Conservation (phyloP, 2,329 filamentous ascomycete species). For the Cordyceps javanica region DNA sequence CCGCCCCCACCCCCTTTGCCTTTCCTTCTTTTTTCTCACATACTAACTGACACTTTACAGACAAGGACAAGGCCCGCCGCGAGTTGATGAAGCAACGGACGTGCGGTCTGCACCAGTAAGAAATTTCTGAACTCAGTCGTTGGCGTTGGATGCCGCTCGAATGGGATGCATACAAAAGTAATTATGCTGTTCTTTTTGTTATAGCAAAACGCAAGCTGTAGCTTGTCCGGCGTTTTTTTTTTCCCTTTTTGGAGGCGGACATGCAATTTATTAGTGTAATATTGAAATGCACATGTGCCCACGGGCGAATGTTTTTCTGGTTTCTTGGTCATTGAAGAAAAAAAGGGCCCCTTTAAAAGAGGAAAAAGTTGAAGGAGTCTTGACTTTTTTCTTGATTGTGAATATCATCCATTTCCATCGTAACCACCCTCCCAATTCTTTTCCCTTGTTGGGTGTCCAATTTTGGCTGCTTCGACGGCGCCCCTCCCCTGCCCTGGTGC, state of each 20-base stretch:
- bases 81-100: slow-evolving; percentile 62
- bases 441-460: no score
- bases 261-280: background rate
- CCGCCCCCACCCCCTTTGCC: no score
- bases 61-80: slow-evolving; percentile 61
- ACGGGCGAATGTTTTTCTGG: background rate
- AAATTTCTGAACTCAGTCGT: no score
- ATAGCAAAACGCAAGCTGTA: background rate
- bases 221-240: slow-evolving; percentile 3
- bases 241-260: no score
- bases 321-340: no score
- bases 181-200: background rate
- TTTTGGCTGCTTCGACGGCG: no score
- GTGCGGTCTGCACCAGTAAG: slow-evolving; percentile 36
- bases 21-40: background rate
- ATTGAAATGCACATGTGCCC: slow-evolving; percentile 1
- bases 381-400: background rate
- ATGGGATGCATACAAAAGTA: background rate
- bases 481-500: no score
- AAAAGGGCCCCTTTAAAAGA: no score
- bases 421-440: no score
- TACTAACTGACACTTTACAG: slow-evolving; percentile 39
- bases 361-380: no score
- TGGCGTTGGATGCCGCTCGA: no score
- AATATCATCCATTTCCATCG: background rate